These are phyloP conservation scores for Fusarium proliferatum DNA, from an alignment of 2,329 filamentous ascomycete genomes.

Conservation along the genomic window DNA sequence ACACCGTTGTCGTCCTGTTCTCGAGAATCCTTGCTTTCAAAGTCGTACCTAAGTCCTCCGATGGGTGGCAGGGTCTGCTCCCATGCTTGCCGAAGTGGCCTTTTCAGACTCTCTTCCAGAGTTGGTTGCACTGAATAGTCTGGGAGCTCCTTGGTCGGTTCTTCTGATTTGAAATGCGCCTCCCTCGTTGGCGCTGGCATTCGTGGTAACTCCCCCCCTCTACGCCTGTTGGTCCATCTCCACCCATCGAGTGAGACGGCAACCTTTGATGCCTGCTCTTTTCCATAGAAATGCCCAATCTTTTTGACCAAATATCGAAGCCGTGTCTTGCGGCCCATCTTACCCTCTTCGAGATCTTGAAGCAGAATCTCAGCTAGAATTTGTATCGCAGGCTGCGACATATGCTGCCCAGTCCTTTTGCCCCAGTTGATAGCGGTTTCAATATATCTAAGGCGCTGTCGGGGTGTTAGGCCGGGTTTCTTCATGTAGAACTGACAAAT, in stretches of 20 bases:
- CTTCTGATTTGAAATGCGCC: not conserved
- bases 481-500: slow-evolving; percentile 48
- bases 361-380: slow-evolving; percentile 45
- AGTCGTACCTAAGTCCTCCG: not conserved
- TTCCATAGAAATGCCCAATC: slow-evolving; percentile 43
- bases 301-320: slow-evolving; percentile 48
- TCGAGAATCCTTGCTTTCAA: not conserved
- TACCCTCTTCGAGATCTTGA: slow-evolving; percentile 50
- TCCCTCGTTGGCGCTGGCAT: slow-evolving; percentile 4
- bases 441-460: slow-evolving; percentile 47
- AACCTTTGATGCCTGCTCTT: slow-evolving; percentile 28
- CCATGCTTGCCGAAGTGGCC: not conserved
- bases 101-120: not conserved
- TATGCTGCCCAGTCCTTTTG: slow-evolving; percentile 32
- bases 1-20: not conserved
- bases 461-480: slow-evolving; percentile 44
- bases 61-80: not conserved
- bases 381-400: slow-evolving; percentile 45
- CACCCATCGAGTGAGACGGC: slow-evolving; percentile 34
- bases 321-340: slow-evolving; percentile 47
- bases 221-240: slow-evolving; percentile 36
- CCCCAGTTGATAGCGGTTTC: slow-evolving; percentile 44
- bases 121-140: not conserved
- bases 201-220: not conserved
- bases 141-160: not conserved